Percentiles rank a stretch among this genome's conserved stretches.
These are phyloP conservation scores for Alternaria longipes DNA, from an alignment of 2,329 filamentous ascomycete genomes.

Conservation along the genomic window DNA sequence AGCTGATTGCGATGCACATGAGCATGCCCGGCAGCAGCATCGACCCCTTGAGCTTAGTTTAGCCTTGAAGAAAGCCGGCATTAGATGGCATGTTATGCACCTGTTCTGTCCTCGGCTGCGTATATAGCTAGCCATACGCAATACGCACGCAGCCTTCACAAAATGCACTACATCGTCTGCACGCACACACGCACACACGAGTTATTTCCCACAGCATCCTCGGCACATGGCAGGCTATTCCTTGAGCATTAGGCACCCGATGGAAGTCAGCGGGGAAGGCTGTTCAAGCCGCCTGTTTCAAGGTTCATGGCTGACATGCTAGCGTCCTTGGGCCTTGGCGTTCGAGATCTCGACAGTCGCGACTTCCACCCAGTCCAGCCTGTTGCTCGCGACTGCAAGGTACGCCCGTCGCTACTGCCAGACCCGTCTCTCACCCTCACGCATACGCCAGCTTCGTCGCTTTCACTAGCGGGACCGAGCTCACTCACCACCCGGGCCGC, in stretches of 20 bases:
- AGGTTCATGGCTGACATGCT: conserved; percentile 5
- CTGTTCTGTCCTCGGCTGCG: not conserved
- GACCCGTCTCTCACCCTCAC: not conserved
- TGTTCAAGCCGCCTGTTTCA: conserved; percentile 2
- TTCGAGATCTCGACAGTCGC: conserved; percentile 2
- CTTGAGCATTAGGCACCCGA: conserved; percentile 4
- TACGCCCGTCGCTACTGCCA: not conserved
- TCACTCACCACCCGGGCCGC: not conserved
- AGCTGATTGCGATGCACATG: conserved; percentile 17
- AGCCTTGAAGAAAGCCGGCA: conserved; percentile 1
- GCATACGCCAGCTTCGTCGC: conserved; percentile 1
- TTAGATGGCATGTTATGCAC: conserved; percentile 1
- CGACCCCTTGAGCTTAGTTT: conserved; percentile 10
- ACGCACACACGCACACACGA: not conserved
- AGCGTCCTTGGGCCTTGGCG: conserved; percentile 13
- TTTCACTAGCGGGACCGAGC: conserved; percentile 6
- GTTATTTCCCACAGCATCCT: not conserved
- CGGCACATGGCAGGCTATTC: conserved; percentile 11
- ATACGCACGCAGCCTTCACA: not conserved
- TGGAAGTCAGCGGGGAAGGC: conserved; percentile 14
- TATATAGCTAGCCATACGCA: not conserved
- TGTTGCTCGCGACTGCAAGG: not conserved
- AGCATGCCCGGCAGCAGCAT: conserved; percentile 15
- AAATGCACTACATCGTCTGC: not conserved
- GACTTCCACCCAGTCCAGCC: not conserved